Evolutionary conservation across 2,329 filamentous ascomycete species (phyloP).

Genomic region (Lecanoromycetidae sp.): DNA sequence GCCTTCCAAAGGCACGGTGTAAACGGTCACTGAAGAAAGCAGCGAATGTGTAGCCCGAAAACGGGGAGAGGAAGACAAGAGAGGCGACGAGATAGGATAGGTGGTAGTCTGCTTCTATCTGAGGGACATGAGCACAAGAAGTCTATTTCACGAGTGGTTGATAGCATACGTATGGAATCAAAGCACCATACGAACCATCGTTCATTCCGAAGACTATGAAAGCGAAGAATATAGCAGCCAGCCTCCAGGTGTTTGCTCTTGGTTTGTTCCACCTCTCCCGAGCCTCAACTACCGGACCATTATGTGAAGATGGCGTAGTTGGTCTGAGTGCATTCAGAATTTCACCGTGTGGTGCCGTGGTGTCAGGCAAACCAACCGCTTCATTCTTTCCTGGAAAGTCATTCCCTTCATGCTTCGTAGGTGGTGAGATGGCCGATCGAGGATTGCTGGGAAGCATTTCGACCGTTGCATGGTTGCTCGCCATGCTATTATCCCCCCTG

Average conservation of each 20-base stretch:
- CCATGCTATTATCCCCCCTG: neutral
- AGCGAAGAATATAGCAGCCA: conserved; percentile 44
- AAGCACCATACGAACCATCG: conserved; percentile 45
- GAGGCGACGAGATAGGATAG: conserved; percentile 39
- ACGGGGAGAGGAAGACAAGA: conserved; percentile 37
- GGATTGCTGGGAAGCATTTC: conserved; percentile 6
- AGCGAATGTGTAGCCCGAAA: conserved; percentile 35
- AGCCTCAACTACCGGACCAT: conserved; percentile 1
- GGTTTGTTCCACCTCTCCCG: conserved; percentile 39
- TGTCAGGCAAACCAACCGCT: too few species aligned
- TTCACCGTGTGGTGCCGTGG: too few species aligned
- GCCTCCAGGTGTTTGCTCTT: conserved; percentile 36
- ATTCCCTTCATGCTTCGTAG: neutral
- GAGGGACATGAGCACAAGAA: conserved; percentile 18
- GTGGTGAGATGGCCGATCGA: neutral
- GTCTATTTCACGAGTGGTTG: neutral
- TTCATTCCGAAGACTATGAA: conserved; percentile 48
- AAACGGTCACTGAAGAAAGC: conserved; percentile 35
- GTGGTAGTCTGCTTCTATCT: conserved; percentile 37
- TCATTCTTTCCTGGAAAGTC: neutral
- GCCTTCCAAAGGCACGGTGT: conserved; percentile 44
- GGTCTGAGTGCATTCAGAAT: too few species aligned
- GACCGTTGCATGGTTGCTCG: neutral
- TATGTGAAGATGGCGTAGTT: too few species aligned
- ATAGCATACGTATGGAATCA: conserved; percentile 41